Percentiles rank a stretch among this genome's conserved stretches.
phyloP scores from a whole-genome alignment of 73 alveolate species.

The Stentor coeruleus region DNA sequence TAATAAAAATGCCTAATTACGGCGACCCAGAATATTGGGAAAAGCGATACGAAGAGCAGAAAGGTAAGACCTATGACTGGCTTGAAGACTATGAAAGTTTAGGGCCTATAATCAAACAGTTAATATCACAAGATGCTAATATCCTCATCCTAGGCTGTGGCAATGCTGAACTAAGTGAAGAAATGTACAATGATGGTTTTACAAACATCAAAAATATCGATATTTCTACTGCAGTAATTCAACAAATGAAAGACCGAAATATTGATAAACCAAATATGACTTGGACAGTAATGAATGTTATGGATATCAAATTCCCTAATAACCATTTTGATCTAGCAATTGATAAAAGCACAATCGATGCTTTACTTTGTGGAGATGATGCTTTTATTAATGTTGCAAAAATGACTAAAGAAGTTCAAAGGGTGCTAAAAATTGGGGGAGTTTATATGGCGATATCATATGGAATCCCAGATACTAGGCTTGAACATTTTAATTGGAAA shows the following conservation, averaged over 20 bases:
- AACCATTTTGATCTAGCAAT: slow-evolving; percentile 88
- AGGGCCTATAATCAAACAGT: slow-evolving; percentile 41
- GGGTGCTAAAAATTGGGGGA: slow-evolving; percentile 90
- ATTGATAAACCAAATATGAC: slow-evolving; percentile 80
- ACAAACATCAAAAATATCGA: slow-evolving; percentile 78
- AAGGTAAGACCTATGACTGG: slow-evolving; percentile 78
- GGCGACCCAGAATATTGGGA: slow-evolving; percentile 83
- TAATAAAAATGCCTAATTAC: slow-evolving; percentile 89
- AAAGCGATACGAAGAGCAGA: slow-evolving; percentile 47
- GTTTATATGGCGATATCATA: slow-evolving; percentile 85
- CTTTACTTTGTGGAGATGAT: slow-evolving; percentile 85
- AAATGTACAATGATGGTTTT: slow-evolving; percentile 93
- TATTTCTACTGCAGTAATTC: slow-evolving; percentile 78
- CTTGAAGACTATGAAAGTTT: slow-evolving; percentile 66
- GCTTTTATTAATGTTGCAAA: slow-evolving; percentile 47
- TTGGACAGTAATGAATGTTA: slow-evolving; percentile 80
- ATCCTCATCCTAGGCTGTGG: slow-evolving; percentile 94
- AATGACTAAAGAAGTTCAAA: slow-evolving; percentile 64
- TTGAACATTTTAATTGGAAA: slow-evolving; percentile 69
- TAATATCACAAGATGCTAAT: slow-evolving; percentile 47
- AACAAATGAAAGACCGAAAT: slow-evolving; percentile 80
- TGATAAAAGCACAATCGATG: slow-evolving; percentile 94
- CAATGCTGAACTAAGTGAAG: slow-evolving; percentile 85
- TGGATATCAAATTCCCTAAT: slow-evolving; percentile 74
- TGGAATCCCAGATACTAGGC: slow-evolving; percentile 89